Evolutionary conservation across 176 grass and related monocot genomes (phyloP).

Genomic region (Guadua angustifolia): DNA sequence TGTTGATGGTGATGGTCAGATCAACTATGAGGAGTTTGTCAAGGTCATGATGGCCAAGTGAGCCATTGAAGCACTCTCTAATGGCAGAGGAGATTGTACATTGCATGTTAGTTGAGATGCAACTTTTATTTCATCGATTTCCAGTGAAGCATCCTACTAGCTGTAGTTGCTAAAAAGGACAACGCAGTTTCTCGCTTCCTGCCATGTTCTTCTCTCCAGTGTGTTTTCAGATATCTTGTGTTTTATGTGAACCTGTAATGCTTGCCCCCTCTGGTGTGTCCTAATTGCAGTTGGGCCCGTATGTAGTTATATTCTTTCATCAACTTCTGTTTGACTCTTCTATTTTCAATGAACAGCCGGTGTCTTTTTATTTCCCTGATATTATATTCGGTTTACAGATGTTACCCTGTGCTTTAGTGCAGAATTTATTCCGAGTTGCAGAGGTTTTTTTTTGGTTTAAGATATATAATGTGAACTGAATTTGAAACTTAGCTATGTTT

Average conservation of each 20-base stretch:
- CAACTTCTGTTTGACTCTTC: conserved; percentile 31
- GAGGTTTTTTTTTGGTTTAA: background rate
- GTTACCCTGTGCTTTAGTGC: background rate
- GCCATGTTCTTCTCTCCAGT: conserved; percentile 35
- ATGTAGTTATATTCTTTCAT: conserved; percentile 54
- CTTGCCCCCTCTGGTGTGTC: conserved; percentile 38
- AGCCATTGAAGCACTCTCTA: conserved; percentile 29
- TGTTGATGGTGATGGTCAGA: conserved; percentile 89
- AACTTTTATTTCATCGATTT: conserved; percentile 44
- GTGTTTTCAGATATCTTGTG: conserved; percentile 43
- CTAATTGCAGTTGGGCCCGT: conserved; percentile 43
- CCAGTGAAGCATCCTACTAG: conserved; percentile 54
- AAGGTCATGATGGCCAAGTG: conserved; percentile 97
- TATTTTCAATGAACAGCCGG: conserved; percentile 9
- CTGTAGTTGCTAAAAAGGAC: conserved; percentile 52
- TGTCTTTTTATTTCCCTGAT: background rate
- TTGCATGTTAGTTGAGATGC: conserved; percentile 48
- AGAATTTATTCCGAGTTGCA: background rate
- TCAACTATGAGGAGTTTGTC: conserved; percentile 96
- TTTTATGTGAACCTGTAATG: conserved; percentile 48
- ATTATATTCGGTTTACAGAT: background rate
- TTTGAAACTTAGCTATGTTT: background rate
- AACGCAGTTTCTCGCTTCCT: conserved; percentile 20
- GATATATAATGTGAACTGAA: background rate
- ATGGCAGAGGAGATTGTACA: conserved; percentile 40